Evolutionary conservation across 2,329 filamentous ascomycete species (phyloP).

Genomic region (Nemania abortiva): DNA sequence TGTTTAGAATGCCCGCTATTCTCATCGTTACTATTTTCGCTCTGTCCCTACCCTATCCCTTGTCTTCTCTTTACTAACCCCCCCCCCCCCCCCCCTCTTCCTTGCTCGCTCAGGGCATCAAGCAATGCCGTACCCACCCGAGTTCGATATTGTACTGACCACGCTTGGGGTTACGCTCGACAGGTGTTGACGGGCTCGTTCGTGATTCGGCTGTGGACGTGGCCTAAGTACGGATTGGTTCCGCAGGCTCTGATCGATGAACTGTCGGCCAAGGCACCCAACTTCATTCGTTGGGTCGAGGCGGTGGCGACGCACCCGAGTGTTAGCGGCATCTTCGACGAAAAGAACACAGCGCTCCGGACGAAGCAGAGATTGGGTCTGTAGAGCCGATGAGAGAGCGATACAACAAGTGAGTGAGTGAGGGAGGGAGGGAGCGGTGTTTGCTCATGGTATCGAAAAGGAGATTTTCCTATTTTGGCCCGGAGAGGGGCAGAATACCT

Average conservation of each 20-base stretch:
- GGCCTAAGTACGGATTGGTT: slow-evolving; percentile 66
- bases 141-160: not conserved
- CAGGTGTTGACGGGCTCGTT: slow-evolving; percentile 76
- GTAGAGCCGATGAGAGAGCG: not conserved
- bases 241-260: slow-evolving; percentile 61
- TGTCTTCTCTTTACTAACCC: too few relatives aligned
- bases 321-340: slow-evolving; percentile 73
- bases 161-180: not conserved
- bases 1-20: too few relatives aligned
- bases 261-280: slow-evolving; percentile 68
- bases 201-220: slow-evolving; percentile 68
- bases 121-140: not conserved
- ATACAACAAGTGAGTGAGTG: not conserved
- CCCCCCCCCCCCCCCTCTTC: not conserved
- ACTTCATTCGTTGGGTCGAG: slow-evolving; percentile 75
- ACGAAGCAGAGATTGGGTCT: slow-evolving; percentile 58
- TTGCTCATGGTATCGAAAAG: not conserved
- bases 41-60: slow-evolving; percentile 49
- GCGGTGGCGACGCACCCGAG: slow-evolving; percentile 72
- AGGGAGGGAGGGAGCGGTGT: not conserved
- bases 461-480: not conserved
- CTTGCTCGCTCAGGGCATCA: too few relatives aligned
- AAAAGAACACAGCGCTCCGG: slow-evolving; percentile 58
- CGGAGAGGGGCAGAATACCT: too few relatives aligned
- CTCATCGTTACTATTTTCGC: too few relatives aligned